Percentiles rank a stretch among this genome's conserved stretches.
Conservation (phyloP, 1,284 basidiomycete genomes). For the Pseudozyma hubeiensis region DNA sequence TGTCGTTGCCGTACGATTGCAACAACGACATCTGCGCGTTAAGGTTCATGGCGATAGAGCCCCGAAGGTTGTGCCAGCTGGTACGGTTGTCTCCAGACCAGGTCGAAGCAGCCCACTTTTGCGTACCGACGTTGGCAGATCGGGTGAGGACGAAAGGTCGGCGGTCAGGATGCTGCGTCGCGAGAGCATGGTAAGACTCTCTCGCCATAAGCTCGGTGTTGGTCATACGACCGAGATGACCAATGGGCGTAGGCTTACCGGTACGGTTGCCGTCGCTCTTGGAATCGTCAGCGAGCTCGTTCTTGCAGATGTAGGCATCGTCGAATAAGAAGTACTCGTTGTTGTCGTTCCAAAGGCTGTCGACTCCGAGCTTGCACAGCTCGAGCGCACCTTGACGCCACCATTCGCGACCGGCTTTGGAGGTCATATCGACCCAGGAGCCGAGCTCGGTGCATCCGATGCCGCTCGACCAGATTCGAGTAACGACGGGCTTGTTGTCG, state of each 20-base stretch:
- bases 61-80: constrained; percentile 70
- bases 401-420: constrained; percentile 69
- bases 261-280: constrained; percentile 37
- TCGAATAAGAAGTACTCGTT: constrained; percentile 71
- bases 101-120: constrained; percentile 70
- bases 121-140: constrained; percentile 70
- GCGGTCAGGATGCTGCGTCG: constrained; percentile 61
- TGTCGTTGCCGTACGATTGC: constrained; percentile 67
- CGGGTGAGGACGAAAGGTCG: constrained; percentile 70
- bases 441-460: constrained; percentile 69
- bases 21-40: constrained; percentile 68
- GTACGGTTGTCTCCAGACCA: constrained; percentile 71
- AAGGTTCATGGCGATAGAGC: constrained; percentile 67
- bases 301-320: constrained; percentile 66
- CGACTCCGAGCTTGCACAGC: constrained; percentile 69
- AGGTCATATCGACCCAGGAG: constrained; percentile 71
- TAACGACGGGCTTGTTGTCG: constrained; percentile 65
- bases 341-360: constrained; percentile 71
- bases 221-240: constrained; percentile 69
- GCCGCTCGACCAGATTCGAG: constrained; percentile 70
- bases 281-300: constrained; percentile 44
- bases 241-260: constrained; percentile 53
- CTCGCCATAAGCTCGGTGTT: constrained; percentile 70
- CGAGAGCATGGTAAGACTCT: constrained; percentile 68
- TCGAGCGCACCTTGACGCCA: constrained; percentile 69